Percentiles rank a stretch among this genome's conserved stretches.
Evolutionary conservation across 768 basidiomycete genomes (phyloP).

Genomic region (Boletus tylopilopsis): DNA sequence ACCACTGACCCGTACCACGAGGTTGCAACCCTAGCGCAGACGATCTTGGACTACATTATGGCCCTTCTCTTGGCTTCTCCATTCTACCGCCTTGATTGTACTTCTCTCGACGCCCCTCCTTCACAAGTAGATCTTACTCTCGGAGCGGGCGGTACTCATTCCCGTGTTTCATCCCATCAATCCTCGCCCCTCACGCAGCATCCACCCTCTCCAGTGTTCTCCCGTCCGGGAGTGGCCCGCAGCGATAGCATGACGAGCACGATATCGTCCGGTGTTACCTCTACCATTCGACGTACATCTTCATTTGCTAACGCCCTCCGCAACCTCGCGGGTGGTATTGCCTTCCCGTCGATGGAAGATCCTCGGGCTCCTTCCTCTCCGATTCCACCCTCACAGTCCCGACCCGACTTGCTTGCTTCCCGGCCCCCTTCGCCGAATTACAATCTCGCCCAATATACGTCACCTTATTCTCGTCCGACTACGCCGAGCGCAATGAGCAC

Average conservation of each 20-base stretch:
- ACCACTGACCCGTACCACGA: slow-evolving; percentile 92
- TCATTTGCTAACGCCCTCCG: slow-evolving; percentile 78
- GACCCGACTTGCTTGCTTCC: slow-evolving; percentile 39
- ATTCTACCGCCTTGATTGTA: slow-evolving; percentile 69
- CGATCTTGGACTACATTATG: slow-evolving; percentile 88
- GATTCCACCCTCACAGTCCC: slow-evolving; percentile 17
- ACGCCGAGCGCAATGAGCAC: slow-evolving; percentile 34
- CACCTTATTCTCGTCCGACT: slow-evolving; percentile 63
- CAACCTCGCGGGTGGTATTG: slow-evolving; percentile 63
- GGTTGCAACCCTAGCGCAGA: slow-evolving; percentile 87
- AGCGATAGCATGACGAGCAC: slow-evolving; percentile 62
- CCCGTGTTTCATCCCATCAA: slow-evolving; percentile 47
- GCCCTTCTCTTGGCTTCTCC: slow-evolving; percentile 88
- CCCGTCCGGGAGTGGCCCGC: slow-evolving; percentile 50
- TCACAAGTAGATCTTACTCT: slow-evolving; percentile 39
- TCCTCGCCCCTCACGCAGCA: slow-evolving; percentile 44
- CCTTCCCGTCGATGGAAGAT: slow-evolving; percentile 67
- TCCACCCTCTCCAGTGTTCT: slow-evolving; percentile 43
- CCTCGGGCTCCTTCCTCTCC: slow-evolving; percentile 37
- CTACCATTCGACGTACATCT: slow-evolving; percentile 71
- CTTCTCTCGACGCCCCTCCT: slow-evolving; percentile 53
- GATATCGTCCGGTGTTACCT: slow-evolving; percentile 58
- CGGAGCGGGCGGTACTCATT: slow-evolving; percentile 32
- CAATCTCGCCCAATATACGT: slow-evolving; percentile 71
- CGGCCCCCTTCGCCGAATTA: slow-evolving; percentile 77